These are phyloP conservation scores for Trametes elegans DNA, from an alignment of 768 basidiomycete genomes.

Conservation along the genomic window DNA sequence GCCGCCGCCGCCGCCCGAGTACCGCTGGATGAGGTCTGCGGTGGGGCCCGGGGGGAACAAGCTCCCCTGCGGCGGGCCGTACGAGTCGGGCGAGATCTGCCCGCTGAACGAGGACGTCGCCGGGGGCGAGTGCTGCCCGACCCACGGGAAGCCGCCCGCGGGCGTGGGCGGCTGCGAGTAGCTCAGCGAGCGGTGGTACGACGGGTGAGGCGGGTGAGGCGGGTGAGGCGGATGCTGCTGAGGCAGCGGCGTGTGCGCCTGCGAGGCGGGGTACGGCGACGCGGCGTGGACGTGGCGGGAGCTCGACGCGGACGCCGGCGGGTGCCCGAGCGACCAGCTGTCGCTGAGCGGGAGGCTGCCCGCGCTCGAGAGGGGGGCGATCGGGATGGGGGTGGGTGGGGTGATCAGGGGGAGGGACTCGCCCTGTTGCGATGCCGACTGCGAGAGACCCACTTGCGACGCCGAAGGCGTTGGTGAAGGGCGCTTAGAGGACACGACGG, in stretches of 20 bases:
- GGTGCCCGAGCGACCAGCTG: constrained; percentile 5
- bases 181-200: constrained; percentile 10
- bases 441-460: background rate
- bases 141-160: background rate
- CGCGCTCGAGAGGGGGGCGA: background rate
- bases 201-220: constrained; percentile 12
- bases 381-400: constrained; percentile 11
- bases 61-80: background rate
- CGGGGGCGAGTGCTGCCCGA: constrained; percentile 11
- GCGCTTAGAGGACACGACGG: constrained; percentile 53
- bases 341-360: constrained; percentile 2
- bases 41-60: constrained; percentile 4
- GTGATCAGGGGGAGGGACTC: constrained; percentile 12
- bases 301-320: background rate
- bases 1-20: background rate
- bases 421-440: background rate
- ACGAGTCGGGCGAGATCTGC: background rate
- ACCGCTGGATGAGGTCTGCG: constrained; percentile 15
- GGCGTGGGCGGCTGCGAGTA: constrained; percentile 12
- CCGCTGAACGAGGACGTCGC: constrained; percentile 1
- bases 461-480: constrained; percentile 21
- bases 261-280: too few relatives aligned
- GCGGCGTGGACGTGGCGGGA: too few relatives aligned
- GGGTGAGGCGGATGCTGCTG: background rate
- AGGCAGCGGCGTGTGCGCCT: background rate